Base-by-base conservation (phyloP, 768 basidiomycete genomes). In the Coprinopsis marcescibilis region DNA sequence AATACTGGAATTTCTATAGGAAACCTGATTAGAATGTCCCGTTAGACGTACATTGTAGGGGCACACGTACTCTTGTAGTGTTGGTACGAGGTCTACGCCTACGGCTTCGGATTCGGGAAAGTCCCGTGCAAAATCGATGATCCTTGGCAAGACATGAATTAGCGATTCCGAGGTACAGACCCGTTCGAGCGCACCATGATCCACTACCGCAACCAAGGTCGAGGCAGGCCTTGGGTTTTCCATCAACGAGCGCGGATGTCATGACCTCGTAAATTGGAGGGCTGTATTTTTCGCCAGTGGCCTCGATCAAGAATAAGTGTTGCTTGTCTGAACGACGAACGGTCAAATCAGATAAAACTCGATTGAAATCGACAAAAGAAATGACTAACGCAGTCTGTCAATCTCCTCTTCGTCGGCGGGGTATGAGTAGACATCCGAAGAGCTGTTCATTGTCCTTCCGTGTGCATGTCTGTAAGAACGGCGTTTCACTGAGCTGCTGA, bases 151-250 rank as follows among this genome's bases (percentile, higher is more conserved):
- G 17, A 12, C 7, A 30, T 15, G 19, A n/a, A 34, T 8, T 10
- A 10, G 33, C 19, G 11, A 35, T 11, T 3, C 15, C 11, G 27
- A 36, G 11, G 30, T 36, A 24, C 26, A 12, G 25, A 19, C 24
- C 11, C 27, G 34, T 29, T 13, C 17, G 39, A 47, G 35, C 38
- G 48, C 53, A 86, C 88, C 88, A 90, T 52, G 71, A 76, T 38
- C 86, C 88, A 54, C 81, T 84, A 14, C 88, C 88, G 57, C 87
- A 88, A 7, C 88, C 88, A 19, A 90, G 71, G 62, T 90, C 88
- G 10, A 89, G 67, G 43, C 75, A 69, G 3, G 80, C 68, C 61
- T 86, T 89, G 19, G 62, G 68, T 54, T 81, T 75, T 15, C 77
- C 78, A 5, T n/a, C n/a, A n/a, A n/a, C n/a, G 75, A 70, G 21